A percentile compares a stretch with the other conserved stretches of the same genome.
phyloP scores from a whole-genome alignment of 1,284 basidiomycete genomes.

The Boletus sp. region DNA sequence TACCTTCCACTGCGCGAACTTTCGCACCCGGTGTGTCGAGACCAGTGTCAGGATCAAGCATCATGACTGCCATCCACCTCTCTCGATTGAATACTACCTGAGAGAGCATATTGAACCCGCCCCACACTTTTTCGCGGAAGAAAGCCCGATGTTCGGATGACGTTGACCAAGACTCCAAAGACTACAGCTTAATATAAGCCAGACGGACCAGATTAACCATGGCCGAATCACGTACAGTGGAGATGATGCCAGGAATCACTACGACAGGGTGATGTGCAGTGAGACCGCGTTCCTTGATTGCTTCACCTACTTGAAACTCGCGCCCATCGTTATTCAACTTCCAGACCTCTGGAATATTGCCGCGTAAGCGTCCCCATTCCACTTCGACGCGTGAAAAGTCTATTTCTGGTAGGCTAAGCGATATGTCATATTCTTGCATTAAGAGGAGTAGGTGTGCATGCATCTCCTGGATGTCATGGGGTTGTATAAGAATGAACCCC shows the following conservation, averaged over 20 bases:
- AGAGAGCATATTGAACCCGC: constrained; percentile 81
- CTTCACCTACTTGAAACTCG: constrained; percentile 82
- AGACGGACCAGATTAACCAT: neutral
- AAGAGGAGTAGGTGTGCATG: constrained; percentile 50
- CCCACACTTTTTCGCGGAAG: constrained; percentile 86
- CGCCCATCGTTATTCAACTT: constrained; percentile 79
- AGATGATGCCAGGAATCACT: constrained; percentile 76
- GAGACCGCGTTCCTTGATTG: constrained; percentile 63
- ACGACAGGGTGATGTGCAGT: constrained; percentile 75
- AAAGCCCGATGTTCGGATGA: constrained; percentile 71
- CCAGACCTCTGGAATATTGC: constrained; percentile 69
- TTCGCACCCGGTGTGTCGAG: constrained; percentile 89
- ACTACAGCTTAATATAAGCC: constrained; percentile 37
- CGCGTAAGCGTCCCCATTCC: constrained; percentile 65
- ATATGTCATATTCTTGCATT: constrained; percentile 55
- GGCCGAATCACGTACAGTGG: constrained; percentile 48
- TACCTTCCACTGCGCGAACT: constrained; percentile 87
- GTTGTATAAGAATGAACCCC: constrained; percentile 58
- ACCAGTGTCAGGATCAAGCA: constrained; percentile 89
- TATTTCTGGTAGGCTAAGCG: constrained; percentile 54
- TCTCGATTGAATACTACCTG: constrained; percentile 84
- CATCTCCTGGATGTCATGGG: constrained; percentile 55
- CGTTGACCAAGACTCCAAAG: constrained; percentile 85
- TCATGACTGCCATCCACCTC: constrained; percentile 86
- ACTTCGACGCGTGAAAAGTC: constrained; percentile 61